phyloP scores from a whole-genome alignment of 129 eudicot genomes.

The Deinandra increscens region DNA sequence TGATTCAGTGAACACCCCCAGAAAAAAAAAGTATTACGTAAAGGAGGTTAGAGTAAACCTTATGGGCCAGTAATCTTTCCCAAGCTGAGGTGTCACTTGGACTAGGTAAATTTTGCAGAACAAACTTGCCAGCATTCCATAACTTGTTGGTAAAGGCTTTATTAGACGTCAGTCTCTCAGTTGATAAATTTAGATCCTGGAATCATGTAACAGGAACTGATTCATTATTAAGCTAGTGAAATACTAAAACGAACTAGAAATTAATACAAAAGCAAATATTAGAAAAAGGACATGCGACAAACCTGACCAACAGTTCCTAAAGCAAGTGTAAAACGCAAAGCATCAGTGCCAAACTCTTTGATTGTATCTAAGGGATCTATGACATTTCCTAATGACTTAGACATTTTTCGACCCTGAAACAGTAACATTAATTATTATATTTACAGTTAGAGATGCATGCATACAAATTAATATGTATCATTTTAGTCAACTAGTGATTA shows the following conservation, averaged over 20 bases:
- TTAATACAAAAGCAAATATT: background rate
- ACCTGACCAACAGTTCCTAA: constrained; percentile 99
- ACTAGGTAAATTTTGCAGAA: constrained; percentile 81
- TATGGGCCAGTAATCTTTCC: constrained; percentile 50
- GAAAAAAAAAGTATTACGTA: background rate
- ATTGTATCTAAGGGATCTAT: constrained; percentile 90
- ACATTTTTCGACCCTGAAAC: constrained; percentile 93
- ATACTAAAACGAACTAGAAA: constrained; percentile 7
- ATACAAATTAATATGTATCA: background rate
- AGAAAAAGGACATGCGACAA: constrained; percentile 30
- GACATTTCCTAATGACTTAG: constrained; percentile 93
- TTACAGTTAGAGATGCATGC: background rate
- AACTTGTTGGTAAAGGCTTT: constrained; percentile 95
- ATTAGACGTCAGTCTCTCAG: constrained; percentile 81
- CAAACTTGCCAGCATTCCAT: constrained; percentile 98
- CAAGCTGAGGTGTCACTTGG: constrained; percentile 68
- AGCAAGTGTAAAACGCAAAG: constrained; percentile 86
- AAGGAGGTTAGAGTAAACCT: constrained; percentile 46
- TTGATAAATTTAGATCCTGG: constrained; percentile 92
- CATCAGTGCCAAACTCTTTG: constrained; percentile 91
- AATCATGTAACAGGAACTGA: constrained; percentile 16
- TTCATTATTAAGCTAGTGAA: constrained; percentile 1
- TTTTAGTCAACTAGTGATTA: background rate
- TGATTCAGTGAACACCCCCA: no score
- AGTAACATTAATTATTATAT: background rate